Evolutionary conservation across 306 rosid species (phyloP), one percentile per base, ranked within the genome.

Genomic region (Spatholobus suberectus): DNA sequence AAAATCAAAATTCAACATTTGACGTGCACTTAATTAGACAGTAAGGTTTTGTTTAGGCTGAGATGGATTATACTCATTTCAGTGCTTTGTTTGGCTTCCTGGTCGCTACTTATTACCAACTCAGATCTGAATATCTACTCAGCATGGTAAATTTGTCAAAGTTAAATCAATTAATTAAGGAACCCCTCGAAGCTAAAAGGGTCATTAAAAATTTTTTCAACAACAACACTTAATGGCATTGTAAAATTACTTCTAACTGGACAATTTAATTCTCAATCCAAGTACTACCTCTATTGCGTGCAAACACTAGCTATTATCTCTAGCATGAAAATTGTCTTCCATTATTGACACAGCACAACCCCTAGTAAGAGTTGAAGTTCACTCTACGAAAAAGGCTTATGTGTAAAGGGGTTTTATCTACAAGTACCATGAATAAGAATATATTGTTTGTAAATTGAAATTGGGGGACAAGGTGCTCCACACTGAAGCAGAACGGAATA

Each of bases 51-150:
- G 1, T 21, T 21, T 23, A 51, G 68, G 75, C 37, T 58, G 49
- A 70, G 71, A 57, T 55, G 71, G 59, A 79, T 24, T 20, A 24
- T 29, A 70, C 18, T 41, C 58, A 69, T n/a, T 79, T 69, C 23
- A 38, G 70, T 69, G 76, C 43, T 52, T 77, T 54, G 55, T 11
- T 68, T 23, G 69, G 83, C 7, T 78, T 47, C 11, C 8, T 51
- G 18, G 40, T 37, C 37, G 13, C 47, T 23, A 68, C 32, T 68
- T 5, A 18, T 54, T 68, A 68, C 70, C 55, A 73, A 34, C 80
- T 23, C 2, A 44, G 51, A 81, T 81, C 61, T 81, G 67, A 81
- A 73, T n/a, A n/a, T 81, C 80, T 81, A 62, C 79, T 73, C 80
- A 47, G 73, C 73, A 73, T 13, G 6, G 8, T 41, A 13, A 67